These are phyloP conservation scores for Gypsophila paniculata DNA, from an alignment of 179 eudicot genomes.

Conservation along the genomic window DNA sequence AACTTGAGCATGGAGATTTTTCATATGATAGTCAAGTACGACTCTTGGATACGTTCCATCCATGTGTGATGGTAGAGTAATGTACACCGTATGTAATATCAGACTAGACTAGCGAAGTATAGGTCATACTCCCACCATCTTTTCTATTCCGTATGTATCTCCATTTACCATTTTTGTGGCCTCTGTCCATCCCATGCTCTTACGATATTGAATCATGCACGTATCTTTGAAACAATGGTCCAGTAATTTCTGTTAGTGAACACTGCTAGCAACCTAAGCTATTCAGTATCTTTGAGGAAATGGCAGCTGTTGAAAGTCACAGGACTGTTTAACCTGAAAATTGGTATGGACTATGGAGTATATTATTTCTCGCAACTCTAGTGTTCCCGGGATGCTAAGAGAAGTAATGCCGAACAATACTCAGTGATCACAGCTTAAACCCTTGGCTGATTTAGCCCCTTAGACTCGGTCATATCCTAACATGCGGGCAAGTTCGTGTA, in stretches of 20 bases:
- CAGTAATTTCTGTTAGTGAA: neutral
- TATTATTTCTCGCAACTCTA: neutral
- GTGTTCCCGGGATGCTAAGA: neutral
- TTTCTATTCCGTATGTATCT: too few species aligned
- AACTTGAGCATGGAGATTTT: too few species aligned
- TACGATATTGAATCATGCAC: too few species aligned
- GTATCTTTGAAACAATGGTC: neutral
- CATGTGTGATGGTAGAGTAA: too few species aligned
- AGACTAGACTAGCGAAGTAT: too few species aligned
- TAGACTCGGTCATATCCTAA: neutral
- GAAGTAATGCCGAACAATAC: neutral
- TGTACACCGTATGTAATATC: too few species aligned
- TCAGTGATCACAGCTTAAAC: neutral
- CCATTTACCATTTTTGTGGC: too few species aligned
- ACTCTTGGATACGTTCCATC: too few species aligned
- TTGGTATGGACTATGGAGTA: too few species aligned
- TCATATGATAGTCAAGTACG: too few species aligned
- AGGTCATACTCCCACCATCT: too few species aligned
- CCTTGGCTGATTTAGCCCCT: neutral
- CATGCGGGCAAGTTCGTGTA: neutral
- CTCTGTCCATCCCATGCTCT: too few species aligned
- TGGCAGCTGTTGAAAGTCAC: neutral
- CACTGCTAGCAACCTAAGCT: neutral
- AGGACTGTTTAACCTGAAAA: neutral
- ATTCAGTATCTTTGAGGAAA: neutral